Evolutionary conservation across 805 yeast species (phyloP).

Genomic region (Cyberlindnera meyerae): DNA sequence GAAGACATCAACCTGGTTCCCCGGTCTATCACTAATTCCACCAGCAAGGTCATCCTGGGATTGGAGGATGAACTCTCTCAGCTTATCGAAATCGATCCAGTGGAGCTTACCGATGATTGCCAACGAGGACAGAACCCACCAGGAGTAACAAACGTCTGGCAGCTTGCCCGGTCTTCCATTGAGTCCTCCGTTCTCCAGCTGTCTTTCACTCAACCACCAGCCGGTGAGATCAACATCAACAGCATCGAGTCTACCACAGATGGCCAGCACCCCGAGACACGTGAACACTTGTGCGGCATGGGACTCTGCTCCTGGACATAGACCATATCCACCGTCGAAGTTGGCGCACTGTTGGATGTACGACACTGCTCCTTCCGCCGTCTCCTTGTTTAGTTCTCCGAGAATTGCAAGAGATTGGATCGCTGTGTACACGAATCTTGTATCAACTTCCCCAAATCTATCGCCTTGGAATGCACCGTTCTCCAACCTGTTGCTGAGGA

Average conservation of each 20-base stretch:
- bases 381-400: constrained; percentile 52
- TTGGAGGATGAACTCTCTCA: constrained; percentile 61
- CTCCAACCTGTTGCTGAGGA: constrained; percentile 30
- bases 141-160: constrained; percentile 96
- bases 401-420: constrained; percentile 67
- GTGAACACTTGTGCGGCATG: constrained; percentile 92
- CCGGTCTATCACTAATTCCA: constrained; percentile 90
- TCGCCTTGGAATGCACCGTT: constrained; percentile 88
- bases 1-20: constrained; percentile 85
- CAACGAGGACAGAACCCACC: constrained; percentile 91
- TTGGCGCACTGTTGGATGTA: constrained; percentile 72
- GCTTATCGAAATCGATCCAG: constrained; percentile 69
- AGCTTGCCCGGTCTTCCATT: constrained; percentile 95
- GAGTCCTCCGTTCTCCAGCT: constrained; percentile 79
- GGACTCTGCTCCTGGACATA: constrained; percentile 90
- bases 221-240: constrained; percentile 46
- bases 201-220: constrained; percentile 92
- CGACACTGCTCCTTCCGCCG: constrained; percentile 56
- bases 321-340: constrained; percentile 95
- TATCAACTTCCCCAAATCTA: constrained; percentile 85
- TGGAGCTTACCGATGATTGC: constrained; percentile 59
- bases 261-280: constrained; percentile 75
- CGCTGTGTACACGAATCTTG: constrained; percentile 84
- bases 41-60: constrained; percentile 80
- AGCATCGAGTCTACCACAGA: constrained; percentile 51